Evolutionary conservation across 257 asterid species (phyloP).

Genomic region (Agastache rugosa): DNA sequence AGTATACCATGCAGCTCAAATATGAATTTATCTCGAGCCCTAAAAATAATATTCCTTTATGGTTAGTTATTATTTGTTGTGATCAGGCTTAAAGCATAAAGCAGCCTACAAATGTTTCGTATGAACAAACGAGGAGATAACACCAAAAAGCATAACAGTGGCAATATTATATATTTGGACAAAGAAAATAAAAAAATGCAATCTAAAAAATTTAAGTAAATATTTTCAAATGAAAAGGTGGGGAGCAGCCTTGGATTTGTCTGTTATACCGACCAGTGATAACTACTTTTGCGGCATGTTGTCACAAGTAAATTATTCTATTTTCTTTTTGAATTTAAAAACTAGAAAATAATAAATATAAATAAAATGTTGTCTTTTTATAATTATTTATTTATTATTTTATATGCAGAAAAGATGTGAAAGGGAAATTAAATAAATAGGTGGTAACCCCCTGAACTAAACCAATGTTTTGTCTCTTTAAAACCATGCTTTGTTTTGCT

Average conservation of each 20-base stretch:
- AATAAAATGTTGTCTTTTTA: slow-evolving; percentile 1
- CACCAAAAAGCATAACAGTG: slow-evolving; percentile 39
- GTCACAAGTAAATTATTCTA: slow-evolving; percentile 42
- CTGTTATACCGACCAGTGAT: slow-evolving; percentile 56
- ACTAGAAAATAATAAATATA: neutral
- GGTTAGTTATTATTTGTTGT: slow-evolving; percentile 3
- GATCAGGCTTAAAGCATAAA: slow-evolving; percentile 32
- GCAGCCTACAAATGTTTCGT: slow-evolving; percentile 39
- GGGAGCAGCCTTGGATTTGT: slow-evolving; percentile 52
- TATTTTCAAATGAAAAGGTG: slow-evolving; percentile 17
- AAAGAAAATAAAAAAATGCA: slow-evolving; percentile 3
- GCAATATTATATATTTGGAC: slow-evolving; percentile 28
- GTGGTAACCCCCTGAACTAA: slow-evolving; percentile 37
- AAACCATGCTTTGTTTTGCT: slow-evolving; percentile 52
- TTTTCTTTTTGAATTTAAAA: neutral
- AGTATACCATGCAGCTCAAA: slow-evolving; percentile 2
- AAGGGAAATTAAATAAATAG: slow-evolving; percentile 40
- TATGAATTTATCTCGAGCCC: slow-evolving; percentile 47
- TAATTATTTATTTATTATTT: slow-evolving; percentile 19
- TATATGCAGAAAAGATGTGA: slow-evolving; percentile 44
- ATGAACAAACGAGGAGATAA: slow-evolving; percentile 41
- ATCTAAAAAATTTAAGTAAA: neutral
- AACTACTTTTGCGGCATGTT: slow-evolving; percentile 63
- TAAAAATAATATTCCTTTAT: slow-evolving; percentile 28
- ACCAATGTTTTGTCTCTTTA: slow-evolving; percentile 68